Evolutionary conservation across 2,329 filamentous ascomycete genomes (phyloP).

Genomic region (Fusarium aywerte): DNA sequence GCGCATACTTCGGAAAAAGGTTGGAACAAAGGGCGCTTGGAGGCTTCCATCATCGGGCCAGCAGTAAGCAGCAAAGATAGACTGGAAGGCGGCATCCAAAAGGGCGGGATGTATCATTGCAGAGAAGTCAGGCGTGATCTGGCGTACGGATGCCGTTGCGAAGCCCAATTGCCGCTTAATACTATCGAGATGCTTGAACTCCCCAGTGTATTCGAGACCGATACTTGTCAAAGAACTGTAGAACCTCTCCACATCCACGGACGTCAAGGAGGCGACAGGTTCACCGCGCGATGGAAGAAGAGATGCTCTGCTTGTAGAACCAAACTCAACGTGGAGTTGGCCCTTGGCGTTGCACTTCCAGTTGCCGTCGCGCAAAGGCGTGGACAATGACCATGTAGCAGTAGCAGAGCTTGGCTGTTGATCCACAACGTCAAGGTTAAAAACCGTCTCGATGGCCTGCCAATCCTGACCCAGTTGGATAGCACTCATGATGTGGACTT

Average conservation of each 20-base stretch:
- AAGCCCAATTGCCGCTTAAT: constrained; percentile 26
- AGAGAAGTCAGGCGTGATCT: not conserved
- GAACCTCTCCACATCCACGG: not conserved
- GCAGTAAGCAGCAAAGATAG: constrained; percentile 48
- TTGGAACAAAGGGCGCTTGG: constrained; percentile 46
- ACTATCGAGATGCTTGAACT: constrained; percentile 16
- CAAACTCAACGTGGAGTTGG: not conserved
- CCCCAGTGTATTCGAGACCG: not conserved
- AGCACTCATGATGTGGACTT: constrained; percentile 6
- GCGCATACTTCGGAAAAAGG: constrained; percentile 4
- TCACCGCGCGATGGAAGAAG: not conserved
- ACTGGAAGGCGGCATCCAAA: constrained; percentile 53
- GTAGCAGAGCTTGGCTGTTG: not conserved
- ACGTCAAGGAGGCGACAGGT: not conserved
- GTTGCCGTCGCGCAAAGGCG: not conserved
- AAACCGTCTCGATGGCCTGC: constrained; percentile 6
- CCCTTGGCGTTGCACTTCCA: constrained; percentile 6
- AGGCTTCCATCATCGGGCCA: constrained; percentile 50
- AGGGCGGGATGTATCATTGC: constrained; percentile 49
- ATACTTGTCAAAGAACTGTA: not conserved
- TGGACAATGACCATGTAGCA: not conserved
- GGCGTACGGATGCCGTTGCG: not conserved
- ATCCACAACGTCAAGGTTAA: constrained; percentile 5
- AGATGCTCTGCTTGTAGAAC: not conserved
- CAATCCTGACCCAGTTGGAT: constrained; percentile 2